Percentiles rank a stretch among this genome's conserved stretches.
Conservation (phyloP, 208 protist species). For the Wallacemonas sp. region DNA sequence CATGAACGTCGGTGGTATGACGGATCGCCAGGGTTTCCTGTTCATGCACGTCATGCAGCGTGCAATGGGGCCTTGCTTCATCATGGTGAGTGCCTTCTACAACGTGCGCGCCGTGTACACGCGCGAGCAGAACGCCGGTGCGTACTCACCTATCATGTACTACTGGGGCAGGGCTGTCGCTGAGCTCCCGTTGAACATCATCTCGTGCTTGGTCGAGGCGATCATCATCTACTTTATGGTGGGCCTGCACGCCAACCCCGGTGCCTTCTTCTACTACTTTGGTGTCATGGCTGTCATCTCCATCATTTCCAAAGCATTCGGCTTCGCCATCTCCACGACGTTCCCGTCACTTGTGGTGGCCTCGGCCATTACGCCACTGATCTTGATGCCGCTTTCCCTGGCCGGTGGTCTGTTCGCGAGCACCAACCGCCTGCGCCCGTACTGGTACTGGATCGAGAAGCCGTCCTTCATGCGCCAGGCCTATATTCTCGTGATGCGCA, state of each 20-base stretch:
- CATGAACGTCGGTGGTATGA: conserved; percentile 47
- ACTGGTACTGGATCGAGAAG: conserved; percentile 87
- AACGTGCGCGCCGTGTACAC: conserved; percentile 49
- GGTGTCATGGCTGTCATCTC: conserved; percentile 46
- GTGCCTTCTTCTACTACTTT: conserved; percentile 70
- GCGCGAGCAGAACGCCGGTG: conserved; percentile 66
- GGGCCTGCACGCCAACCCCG: conserved; percentile 36
- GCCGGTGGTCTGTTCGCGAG: conserved; percentile 70
- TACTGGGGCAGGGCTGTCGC: conserved; percentile 44
- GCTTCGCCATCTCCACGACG: conserved; percentile 57
- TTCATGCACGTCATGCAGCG: conserved; percentile 76
- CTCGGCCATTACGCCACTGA: conserved; percentile 49
- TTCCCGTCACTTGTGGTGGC: conserved; percentile 41
- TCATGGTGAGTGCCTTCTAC: conserved; percentile 61
- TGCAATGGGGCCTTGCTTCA: conserved; percentile 51
- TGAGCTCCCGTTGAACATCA: conserved; percentile 55
- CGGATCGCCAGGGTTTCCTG: conserved; percentile 64
- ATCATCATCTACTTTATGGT: conserved; percentile 70
- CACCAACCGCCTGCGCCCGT: conserved; percentile 61
- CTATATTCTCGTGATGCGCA: conserved; percentile 62
- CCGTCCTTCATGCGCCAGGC: conserved; percentile 68
- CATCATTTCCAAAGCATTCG: conserved; percentile 50
- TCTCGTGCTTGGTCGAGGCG: conserved; percentile 43
- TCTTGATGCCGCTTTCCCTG: conserved; percentile 63
- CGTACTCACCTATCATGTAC: conserved; percentile 69